Percentiles rank a stretch among this genome's conserved stretches.
Conservation (phyloP, 306 rosid species). For the Medicago truncatula region DNA sequence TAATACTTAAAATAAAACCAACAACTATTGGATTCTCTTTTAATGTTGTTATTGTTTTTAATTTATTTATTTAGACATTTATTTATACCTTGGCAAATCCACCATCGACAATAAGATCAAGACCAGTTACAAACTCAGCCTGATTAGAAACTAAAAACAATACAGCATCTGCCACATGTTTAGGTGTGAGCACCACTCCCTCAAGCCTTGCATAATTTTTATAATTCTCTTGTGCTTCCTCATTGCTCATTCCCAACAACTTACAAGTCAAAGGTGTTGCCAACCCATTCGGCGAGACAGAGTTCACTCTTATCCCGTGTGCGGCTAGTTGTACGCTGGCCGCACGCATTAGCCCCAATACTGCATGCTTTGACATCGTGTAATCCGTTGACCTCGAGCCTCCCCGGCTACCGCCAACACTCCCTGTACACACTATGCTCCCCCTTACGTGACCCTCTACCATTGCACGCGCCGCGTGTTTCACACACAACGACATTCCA, state of each 20-base stretch:
- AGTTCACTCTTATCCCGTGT: conserved; percentile 60
- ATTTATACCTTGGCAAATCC: too few relatives aligned
- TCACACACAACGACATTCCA: conserved; percentile 56
- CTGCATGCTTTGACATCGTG: conserved; percentile 60
- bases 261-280: conserved; percentile 48
- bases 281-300: conserved; percentile 53
- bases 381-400: conserved; percentile 23
- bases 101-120: conserved; percentile 50
- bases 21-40: too few relatives aligned
- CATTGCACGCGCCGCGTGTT: conserved; percentile 64
- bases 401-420: conserved; percentile 25
- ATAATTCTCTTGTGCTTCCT: not conserved
- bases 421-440: conserved; percentile 58
- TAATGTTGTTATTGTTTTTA: too few relatives aligned
- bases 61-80: too few relatives aligned
- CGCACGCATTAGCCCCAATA: conserved; percentile 52
- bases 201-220: conserved; percentile 30
- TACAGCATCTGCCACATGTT: conserved; percentile 52
- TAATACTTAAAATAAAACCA: too few relatives aligned
- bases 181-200: conserved; percentile 45
- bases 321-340: conserved; percentile 56
- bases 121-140: conserved; percentile 50
- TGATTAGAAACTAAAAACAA: conserved; percentile 49
- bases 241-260: not conserved
- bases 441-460: conserved; percentile 53